Percentiles rank a stretch among this genome's conserved stretches.
These are phyloP conservation scores for Leucogyrophana mollusca DNA, from an alignment of 768 basidiomycete genomes.

Conservation along the genomic window DNA sequence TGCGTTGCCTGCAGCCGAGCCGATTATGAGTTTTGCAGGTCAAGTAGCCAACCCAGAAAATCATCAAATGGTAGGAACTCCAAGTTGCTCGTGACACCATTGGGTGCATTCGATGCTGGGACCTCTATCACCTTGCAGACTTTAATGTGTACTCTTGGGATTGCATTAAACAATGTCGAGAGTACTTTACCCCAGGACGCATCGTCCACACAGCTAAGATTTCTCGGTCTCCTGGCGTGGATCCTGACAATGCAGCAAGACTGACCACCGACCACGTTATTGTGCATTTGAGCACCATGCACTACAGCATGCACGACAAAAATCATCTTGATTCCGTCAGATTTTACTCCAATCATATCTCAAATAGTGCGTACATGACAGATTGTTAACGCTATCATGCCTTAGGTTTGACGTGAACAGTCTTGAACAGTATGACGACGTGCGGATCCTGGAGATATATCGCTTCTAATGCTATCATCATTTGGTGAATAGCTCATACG, in stretches of 20 bases:
- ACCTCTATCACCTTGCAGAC: slow-evolving; percentile 72
- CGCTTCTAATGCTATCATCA: slow-evolving; percentile 55
- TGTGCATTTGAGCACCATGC: slow-evolving; percentile 64
- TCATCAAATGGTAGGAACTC: slow-evolving; percentile 55
- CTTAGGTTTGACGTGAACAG: not conserved
- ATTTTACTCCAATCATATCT: slow-evolving; percentile 71
- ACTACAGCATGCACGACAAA: slow-evolving; percentile 70
- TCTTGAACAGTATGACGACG: slow-evolving; percentile 39
- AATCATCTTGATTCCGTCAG: slow-evolving; percentile 69
- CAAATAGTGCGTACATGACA: slow-evolving; percentile 43
- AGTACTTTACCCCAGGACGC: slow-evolving; percentile 32
- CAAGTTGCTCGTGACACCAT: slow-evolving; percentile 57
- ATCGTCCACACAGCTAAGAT: slow-evolving; percentile 45
- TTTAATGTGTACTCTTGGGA: slow-evolving; percentile 47
- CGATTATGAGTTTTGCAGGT: slow-evolving; percentile 56
- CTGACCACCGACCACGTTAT: slow-evolving; percentile 53
- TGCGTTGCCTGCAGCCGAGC: slow-evolving; percentile 66
- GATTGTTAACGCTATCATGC: not conserved
- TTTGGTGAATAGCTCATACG: slow-evolving; percentile 72
- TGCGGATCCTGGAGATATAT: slow-evolving; percentile 58
- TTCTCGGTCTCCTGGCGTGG: slow-evolving; percentile 20
- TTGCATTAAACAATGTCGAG: slow-evolving; percentile 22
- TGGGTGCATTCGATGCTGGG: slow-evolving; percentile 55
- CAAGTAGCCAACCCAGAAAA: slow-evolving; percentile 54
- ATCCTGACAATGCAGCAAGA: slow-evolving; percentile 28